Evolutionary conservation across 2,329 filamentous ascomycete species (phyloP).

Genomic region (Penicillium polonicum): DNA sequence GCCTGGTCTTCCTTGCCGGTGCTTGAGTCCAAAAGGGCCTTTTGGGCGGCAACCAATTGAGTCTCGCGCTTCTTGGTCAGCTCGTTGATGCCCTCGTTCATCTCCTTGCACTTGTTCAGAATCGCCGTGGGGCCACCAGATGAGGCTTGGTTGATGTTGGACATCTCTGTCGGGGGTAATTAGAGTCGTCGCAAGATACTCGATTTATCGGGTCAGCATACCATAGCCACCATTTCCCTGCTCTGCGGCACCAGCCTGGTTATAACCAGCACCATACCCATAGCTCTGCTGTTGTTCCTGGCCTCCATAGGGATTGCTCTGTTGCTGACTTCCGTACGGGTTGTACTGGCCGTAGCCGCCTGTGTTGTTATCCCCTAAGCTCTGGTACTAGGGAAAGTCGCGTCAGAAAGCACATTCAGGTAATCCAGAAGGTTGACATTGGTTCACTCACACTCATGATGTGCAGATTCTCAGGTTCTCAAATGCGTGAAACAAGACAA

Average conservation of each 20-base stretch:
- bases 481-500: not conserved
- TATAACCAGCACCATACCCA: constrained; percentile 28
- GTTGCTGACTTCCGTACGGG: constrained; percentile 48
- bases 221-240: constrained; percentile 40
- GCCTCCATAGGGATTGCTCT: constrained; percentile 30
- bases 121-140: constrained; percentile 68
- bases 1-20: constrained; percentile 65
- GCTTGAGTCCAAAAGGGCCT: constrained; percentile 74
- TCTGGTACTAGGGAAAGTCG: constrained; percentile 26
- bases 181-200: constrained; percentile 14
- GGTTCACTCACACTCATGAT: constrained; percentile 55
- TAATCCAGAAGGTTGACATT: not conserved
- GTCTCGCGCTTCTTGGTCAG: constrained; percentile 62
- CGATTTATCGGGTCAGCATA: constrained; percentile 20
- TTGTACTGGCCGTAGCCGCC: constrained; percentile 56
- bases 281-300: constrained; percentile 27
- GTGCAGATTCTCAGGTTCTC: constrained; percentile 3
- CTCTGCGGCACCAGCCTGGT: constrained; percentile 32
- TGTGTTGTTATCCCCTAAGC: constrained; percentile 31
- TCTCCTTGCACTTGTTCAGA: constrained; percentile 78
- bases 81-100: constrained; percentile 72
- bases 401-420: constrained; percentile 9
- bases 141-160: constrained; percentile 27
- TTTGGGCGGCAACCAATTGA: constrained; percentile 58
- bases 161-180: constrained; percentile 42